Conservation (phyloP, 2,329 filamentous ascomycete genomes). For the Lasiodiplodia gonubiensis region DNA sequence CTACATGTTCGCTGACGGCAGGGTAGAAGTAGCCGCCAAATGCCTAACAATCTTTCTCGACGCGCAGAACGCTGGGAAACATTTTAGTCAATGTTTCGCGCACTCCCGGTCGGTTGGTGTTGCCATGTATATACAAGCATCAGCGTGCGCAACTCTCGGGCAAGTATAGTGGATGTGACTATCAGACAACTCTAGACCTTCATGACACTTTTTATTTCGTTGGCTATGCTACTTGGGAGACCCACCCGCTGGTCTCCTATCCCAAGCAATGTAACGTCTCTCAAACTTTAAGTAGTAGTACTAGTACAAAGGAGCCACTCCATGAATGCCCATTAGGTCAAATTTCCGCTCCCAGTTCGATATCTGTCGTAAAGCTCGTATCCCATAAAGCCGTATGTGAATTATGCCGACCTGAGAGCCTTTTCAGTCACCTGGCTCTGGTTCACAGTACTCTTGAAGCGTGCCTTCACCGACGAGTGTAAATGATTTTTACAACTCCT, state of each 20-base stretch:
- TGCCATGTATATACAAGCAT: too few relatives aligned
- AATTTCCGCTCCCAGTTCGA: background rate
- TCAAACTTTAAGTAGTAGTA: background rate
- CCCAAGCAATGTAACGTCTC: slow-evolving; percentile 10
- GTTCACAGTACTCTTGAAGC: background rate
- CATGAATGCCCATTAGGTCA: background rate
- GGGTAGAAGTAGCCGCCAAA: too few relatives aligned
- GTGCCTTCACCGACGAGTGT: background rate
- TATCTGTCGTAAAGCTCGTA: slow-evolving; percentile 23
- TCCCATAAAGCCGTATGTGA: slow-evolving; percentile 9
- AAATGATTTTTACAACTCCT: slow-evolving; percentile 50
- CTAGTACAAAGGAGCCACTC: slow-evolving; percentile 18
- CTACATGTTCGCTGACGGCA: too few relatives aligned
- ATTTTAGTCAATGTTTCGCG: too few relatives aligned
- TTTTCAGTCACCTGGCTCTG: background rate
- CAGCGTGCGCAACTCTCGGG: too few relatives aligned
- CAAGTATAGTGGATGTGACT: too few relatives aligned
- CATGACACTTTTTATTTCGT: background rate
- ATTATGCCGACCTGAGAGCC: background rate
- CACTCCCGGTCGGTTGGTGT: too few relatives aligned
- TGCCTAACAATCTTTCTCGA: too few relatives aligned
- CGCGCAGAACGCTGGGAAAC: too few relatives aligned
- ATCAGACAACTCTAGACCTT: too few relatives aligned
- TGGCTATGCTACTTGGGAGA: background rate
- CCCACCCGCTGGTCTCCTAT: background rate